phyloP scores from a whole-genome alignment of 2,329 filamentous ascomycete species.

The Fusarium sp. region DNA sequence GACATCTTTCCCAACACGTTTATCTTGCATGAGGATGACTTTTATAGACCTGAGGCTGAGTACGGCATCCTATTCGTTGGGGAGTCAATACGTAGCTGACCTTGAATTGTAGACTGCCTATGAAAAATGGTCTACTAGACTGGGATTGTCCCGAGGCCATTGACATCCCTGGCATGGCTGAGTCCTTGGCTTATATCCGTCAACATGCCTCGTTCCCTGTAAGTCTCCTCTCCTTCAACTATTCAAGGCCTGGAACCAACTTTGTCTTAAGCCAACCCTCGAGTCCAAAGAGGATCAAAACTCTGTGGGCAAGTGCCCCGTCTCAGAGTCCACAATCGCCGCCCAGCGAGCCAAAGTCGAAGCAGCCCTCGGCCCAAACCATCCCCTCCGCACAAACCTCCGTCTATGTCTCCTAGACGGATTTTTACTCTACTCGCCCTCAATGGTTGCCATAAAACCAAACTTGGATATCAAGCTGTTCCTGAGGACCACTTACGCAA shows the following conservation, averaged over 20 bases:
- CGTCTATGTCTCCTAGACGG: conserved; percentile 85
- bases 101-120: conserved; percentile 58
- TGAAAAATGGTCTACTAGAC: conserved; percentile 75
- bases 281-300: conserved; percentile 69
- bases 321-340: conserved; percentile 60
- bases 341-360: conserved; percentile 60
- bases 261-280: conserved; percentile 42
- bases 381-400: conserved; percentile 52
- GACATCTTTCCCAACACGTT: conserved; percentile 83
- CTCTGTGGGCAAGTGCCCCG: conserved; percentile 67
- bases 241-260: not conserved
- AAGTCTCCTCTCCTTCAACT: conserved; percentile 45
- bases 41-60: conserved; percentile 85
- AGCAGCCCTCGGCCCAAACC: conserved; percentile 58
- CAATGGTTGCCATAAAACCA: conserved; percentile 66
- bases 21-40: conserved; percentile 96
- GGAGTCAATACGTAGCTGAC: not conserved
- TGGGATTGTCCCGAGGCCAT: conserved; percentile 92
- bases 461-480: conserved; percentile 83
- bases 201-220: conserved; percentile 74
- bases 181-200: conserved; percentile 77
- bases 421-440: conserved; percentile 81
- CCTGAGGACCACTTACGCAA: conserved; percentile 74
- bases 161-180: conserved; percentile 75
- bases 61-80: conserved; percentile 52